phyloP scores from a whole-genome alignment of 257 asterid species.

The Ligustrum vulgare region DNA sequence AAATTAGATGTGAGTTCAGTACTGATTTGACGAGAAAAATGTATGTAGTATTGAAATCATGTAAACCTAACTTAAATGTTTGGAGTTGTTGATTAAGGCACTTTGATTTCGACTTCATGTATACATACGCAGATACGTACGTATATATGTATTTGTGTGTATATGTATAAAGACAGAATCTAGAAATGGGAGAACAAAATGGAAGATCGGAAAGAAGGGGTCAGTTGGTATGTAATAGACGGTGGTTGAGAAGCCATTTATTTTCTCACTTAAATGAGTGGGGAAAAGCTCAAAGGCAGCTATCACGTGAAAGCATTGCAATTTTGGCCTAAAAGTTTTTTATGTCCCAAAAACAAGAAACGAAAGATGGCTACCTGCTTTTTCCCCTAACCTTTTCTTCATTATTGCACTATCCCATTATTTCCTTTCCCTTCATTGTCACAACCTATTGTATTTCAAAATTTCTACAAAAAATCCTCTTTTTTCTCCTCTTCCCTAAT shows the following conservation, averaged over 20 bases:
- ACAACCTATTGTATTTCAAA: not conserved
- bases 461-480: not conserved
- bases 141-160: no score
- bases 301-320: constrained; percentile 42
- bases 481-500: not conserved
- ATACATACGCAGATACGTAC: no score
- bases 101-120: no score
- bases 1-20: no score
- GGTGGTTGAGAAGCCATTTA: not conserved
- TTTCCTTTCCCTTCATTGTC: not conserved
- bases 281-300: constrained; percentile 23
- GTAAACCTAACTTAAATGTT: no score
- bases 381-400: constrained; percentile 10
- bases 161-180: not conserved
- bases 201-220: not conserved
- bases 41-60: no score
- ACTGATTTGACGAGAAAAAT: no score
- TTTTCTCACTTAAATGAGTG: not conserved
- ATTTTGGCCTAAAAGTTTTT: constrained; percentile 29
- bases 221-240: not conserved
- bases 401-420: constrained; percentile 17
- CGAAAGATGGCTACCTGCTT: constrained; percentile 26
- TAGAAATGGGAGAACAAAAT: not conserved
- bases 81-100: no score
- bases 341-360: constrained; percentile 26